phyloP scores from a whole-genome alignment of 179 eudicot genomes.

The Beta corolliflora region DNA sequence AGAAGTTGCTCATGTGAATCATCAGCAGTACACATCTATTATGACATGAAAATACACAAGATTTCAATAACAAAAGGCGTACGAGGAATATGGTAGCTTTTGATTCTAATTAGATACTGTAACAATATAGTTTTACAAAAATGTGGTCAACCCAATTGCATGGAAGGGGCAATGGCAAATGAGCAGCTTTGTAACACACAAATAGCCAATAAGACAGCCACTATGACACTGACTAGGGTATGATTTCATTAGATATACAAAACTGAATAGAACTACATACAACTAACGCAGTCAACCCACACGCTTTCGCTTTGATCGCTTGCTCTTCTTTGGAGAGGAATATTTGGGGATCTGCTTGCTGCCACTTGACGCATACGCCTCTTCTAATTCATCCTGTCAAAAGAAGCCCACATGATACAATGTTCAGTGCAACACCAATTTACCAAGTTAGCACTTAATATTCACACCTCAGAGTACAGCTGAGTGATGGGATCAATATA shows the following conservation, averaged over 20 bases:
- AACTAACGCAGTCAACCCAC: slow-evolving; percentile 54
- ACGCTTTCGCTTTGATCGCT: slow-evolving; percentile 89
- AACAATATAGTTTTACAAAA: slow-evolving; percentile 30
- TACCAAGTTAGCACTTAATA: not conserved
- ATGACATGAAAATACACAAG: slow-evolving; percentile 7
- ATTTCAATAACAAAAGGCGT: not conserved
- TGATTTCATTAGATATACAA: slow-evolving; percentile 42
- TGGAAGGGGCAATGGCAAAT: slow-evolving; percentile 21
- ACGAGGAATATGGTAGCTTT: slow-evolving; percentile 12
- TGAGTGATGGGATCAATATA: not conserved
- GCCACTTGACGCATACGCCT: slow-evolving; percentile 61
- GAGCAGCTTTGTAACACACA: slow-evolving; percentile 18
- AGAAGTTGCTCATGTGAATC: slow-evolving; percentile 6
- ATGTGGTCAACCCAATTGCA: slow-evolving; percentile 30
- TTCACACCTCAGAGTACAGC: not conserved
- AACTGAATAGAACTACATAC: slow-evolving; percentile 42
- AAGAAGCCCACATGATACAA: not conserved
- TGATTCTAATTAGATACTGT: slow-evolving; percentile 21
- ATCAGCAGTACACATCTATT: slow-evolving; percentile 11
- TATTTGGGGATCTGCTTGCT: slow-evolving; percentile 62
- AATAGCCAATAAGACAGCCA: slow-evolving; percentile 35
- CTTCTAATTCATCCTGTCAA: slow-evolving; percentile 56
- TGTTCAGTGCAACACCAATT: slow-evolving; percentile 2
- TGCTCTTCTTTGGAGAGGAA: slow-evolving; percentile 73
- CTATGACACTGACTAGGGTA: slow-evolving; percentile 44